Evolutionary conservation across 164 flowering plant genomes (phyloP).

Genomic region (Hamamelis virginiana): DNA sequence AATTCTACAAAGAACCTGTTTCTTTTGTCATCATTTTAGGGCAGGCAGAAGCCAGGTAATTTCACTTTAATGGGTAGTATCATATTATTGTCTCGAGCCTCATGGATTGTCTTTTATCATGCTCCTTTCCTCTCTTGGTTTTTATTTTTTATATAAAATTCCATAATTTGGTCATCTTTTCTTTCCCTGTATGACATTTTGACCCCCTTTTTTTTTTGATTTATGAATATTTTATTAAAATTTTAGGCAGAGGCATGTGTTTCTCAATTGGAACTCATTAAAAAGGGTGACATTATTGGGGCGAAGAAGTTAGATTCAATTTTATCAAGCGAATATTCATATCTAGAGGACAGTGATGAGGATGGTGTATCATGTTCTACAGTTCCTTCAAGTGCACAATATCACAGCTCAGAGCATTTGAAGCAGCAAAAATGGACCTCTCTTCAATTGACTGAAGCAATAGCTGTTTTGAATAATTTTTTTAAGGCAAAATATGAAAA

Average conservation of each 20-base stretch:
- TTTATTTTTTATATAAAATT: not conserved
- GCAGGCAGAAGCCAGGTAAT: constrained; percentile 42
- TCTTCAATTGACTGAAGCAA: constrained; percentile 61
- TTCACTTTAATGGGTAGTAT: not conserved
- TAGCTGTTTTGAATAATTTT: constrained; percentile 46
- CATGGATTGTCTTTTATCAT: not conserved
- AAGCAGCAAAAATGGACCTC: constrained; percentile 59
- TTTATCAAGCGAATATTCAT: constrained; percentile 2
- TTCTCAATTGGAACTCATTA: constrained; percentile 53
- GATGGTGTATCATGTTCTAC: constrained; percentile 25
- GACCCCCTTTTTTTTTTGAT: not conserved
- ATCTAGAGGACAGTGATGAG: constrained; percentile 37
- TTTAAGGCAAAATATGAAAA: constrained; percentile 26
- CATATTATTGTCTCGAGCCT: not conserved
- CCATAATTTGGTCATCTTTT: not conserved
- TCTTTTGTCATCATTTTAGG: constrained; percentile 65
- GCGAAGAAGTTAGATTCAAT: constrained; percentile 39
- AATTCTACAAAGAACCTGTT: constrained; percentile 57
- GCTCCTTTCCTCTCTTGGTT: not conserved
- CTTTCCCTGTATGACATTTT: not conserved
- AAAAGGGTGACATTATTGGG: constrained; percentile 63
- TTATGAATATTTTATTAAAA: not conserved
- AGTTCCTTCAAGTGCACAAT: constrained; percentile 7
- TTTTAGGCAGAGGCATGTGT: constrained; percentile 53
- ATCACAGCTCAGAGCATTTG: constrained; percentile 11